A percentile compares a stretch with the other conserved stretches of the same genome.
phyloP scores from a whole-genome alignment of 2,329 filamentous ascomycete genomes.

The Zalaria obscura region DNA sequence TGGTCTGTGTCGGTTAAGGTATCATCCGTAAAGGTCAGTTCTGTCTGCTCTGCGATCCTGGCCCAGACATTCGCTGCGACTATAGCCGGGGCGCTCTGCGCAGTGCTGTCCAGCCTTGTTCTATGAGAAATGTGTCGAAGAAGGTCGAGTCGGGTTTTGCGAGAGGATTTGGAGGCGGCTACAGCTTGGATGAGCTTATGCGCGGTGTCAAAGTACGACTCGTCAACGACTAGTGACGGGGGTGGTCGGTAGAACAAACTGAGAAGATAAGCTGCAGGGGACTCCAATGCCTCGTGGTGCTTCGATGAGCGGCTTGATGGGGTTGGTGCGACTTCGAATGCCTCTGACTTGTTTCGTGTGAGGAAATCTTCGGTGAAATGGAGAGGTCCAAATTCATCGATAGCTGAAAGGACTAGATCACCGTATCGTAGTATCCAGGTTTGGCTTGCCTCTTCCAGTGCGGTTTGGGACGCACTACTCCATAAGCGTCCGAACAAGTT shows the following conservation, averaged over 20 bases:
- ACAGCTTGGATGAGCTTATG: conserved; percentile 2
- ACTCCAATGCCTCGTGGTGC: conserved; percentile 35
- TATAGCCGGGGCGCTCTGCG: background rate
- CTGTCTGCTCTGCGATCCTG: conserved; percentile 1
- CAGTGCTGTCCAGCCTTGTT: background rate
- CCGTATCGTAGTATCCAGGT: conserved; percentile 35
- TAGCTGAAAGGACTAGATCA: conserved; percentile 34
- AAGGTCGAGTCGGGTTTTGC: conserved; percentile 5
- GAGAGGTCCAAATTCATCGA: conserved; percentile 34
- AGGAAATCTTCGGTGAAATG: conserved; percentile 36
- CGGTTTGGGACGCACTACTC: conserved; percentile 35
- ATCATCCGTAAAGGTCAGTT: background rate
- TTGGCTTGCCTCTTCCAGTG: conserved; percentile 15
- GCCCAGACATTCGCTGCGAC: background rate
- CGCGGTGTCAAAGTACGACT: background rate
- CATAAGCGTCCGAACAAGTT: conserved; percentile 57
- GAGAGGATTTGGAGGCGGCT: conserved; percentile 3
- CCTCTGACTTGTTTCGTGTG: conserved; percentile 40
- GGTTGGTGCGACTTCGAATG: conserved; percentile 48
- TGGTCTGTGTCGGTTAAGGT: conserved; percentile 1
- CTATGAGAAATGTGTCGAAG: conserved; percentile 5
- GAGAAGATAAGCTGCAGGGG: conserved; percentile 53
- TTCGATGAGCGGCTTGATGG: conserved; percentile 49
- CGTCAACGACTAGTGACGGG: background rate
- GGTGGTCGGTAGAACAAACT: conserved; percentile 33